Evolutionary conservation across 2,329 filamentous ascomycete genomes (phyloP), one percentile per base, ranked within the genome.

Genomic region (Didymella arachidicola): DNA sequence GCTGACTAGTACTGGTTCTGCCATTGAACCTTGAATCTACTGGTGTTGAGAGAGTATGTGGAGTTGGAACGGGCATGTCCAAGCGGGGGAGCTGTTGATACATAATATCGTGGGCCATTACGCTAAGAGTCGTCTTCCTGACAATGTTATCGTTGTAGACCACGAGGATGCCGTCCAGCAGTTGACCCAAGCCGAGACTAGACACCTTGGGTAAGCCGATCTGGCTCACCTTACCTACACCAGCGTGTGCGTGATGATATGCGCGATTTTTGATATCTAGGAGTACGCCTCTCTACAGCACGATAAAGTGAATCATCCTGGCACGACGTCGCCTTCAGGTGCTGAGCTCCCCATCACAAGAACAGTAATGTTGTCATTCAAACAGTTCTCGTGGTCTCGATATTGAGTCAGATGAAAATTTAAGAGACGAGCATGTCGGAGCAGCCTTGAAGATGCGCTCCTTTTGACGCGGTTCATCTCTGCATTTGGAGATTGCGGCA

Each of bases 401-500:
- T 18, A 39, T 8, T 11, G 36, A 39, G 36, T 7, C 32, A n/a
- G 16, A 7, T 18, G n/a, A 39, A 19, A 2, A 11, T n/a, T 19
- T 19, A 7, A 44, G 42, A 29, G 18, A 25, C 32, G 12, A 7
- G 19, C 18, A 43, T 14, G 32, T 34, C 5, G 7, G 14, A 19
- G 19, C 7, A 16, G 26, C n/a, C 29, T 32, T 51, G n/a, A 27
- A 19, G 48, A 16, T 2, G 36, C 22, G 26, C 29, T 22, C 41
- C 19, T 44, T 27, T 41, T 4, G 22, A 42, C 14, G 48, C 34
- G 45, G 29, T 34, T 25, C 29, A 27, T 44, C n/a, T 29, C 53
- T 52, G 22, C 47, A 52, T 48, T 27, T 57, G 54, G 47, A 51
- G 48, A 47, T 52, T 52, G 47, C 48, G 47, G 48, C 42, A 46